Percentiles rank a stretch among this genome's conserved stretches.
phyloP scores from a whole-genome alignment of 805 yeast genomes.

The Diddensiella santjacobensis region DNA sequence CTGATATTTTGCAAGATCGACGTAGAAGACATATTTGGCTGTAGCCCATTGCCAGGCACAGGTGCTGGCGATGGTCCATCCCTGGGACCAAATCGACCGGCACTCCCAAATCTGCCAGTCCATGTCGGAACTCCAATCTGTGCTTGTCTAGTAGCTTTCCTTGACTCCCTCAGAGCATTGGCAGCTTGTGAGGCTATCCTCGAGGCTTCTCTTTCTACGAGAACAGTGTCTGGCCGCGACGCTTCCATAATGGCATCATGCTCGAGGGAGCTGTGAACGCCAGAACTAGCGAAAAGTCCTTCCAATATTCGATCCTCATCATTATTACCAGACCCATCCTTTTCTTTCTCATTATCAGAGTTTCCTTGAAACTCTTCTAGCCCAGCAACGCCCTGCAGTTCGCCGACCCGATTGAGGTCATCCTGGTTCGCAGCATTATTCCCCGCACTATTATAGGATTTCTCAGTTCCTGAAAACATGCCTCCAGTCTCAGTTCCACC shows the following conservation, averaged over 20 bases:
- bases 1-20: slow-evolving; percentile 49
- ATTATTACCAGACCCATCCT: slow-evolving; percentile 11
- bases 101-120: slow-evolving; percentile 89
- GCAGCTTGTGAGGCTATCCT: slow-evolving; percentile 61
- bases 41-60: slow-evolving; percentile 5
- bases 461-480: slow-evolving; percentile 47
- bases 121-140: slow-evolving; percentile 85
- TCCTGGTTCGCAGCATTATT: slow-evolving; percentile 47
- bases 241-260: slow-evolving; percentile 75
- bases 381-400: slow-evolving; percentile 67
- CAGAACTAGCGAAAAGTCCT: slow-evolving; percentile 65
- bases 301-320: slow-evolving; percentile 65
- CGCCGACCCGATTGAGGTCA: slow-evolving; percentile 62
- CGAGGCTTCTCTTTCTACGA: slow-evolving; percentile 62
- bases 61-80: slow-evolving; percentile 17
- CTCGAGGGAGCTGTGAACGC: slow-evolving; percentile 68
- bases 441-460: slow-evolving; percentile 3
- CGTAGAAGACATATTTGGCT: slow-evolving; percentile 34
- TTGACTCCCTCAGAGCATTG: slow-evolving; percentile 53
- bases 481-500: slow-evolving; percentile 65
- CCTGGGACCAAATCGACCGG: slow-evolving; percentile 52
- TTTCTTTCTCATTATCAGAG: slow-evolving; percentile 38
- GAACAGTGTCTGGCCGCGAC: slow-evolving; percentile 46
- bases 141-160: slow-evolving; percentile 45
- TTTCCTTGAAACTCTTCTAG: slow-evolving; percentile 58